Conservation (phyloP, 345 rosid species). For the Angophora floribunda region DNA sequence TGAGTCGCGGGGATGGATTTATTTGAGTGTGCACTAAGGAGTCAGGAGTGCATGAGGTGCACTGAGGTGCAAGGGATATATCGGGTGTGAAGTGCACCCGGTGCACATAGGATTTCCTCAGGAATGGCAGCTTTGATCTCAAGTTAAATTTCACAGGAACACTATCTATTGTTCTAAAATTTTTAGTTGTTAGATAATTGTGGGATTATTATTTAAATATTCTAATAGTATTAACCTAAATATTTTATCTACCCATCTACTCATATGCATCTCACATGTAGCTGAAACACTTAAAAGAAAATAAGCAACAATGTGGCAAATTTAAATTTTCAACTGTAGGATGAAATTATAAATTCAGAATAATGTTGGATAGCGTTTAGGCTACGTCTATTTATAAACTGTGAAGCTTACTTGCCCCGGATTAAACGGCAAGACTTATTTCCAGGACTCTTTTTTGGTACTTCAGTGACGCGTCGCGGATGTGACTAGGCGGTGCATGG, state of each 20-base stretch:
- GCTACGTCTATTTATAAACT: background rate
- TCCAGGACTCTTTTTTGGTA: accelerated
- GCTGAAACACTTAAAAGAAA: background rate
- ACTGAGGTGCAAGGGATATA: too few species aligned
- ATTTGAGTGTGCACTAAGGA: too few species aligned
- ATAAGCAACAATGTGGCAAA: background rate
- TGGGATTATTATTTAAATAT: too few species aligned
- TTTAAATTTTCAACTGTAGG: background rate
- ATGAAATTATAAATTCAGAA: background rate
- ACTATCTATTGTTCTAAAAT: too few species aligned
- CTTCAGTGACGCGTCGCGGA: background rate
- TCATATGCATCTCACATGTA: background rate
- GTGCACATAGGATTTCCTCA: too few species aligned
- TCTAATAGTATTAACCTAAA: background rate
- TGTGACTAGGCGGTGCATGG: background rate
- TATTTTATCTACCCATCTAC: background rate
- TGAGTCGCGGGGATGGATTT: too few species aligned
- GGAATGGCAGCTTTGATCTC: too few species aligned
- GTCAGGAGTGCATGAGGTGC: too few species aligned
- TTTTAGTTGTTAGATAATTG: too few species aligned
- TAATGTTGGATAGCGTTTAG: background rate
- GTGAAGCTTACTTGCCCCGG: background rate
- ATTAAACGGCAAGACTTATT: background rate
- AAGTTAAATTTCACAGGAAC: too few species aligned
- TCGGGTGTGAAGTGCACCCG: too few species aligned